Evolutionary conservation across 139 green algal species (phyloP).

Genomic region (Pseudopediastrum boryanum): DNA sequence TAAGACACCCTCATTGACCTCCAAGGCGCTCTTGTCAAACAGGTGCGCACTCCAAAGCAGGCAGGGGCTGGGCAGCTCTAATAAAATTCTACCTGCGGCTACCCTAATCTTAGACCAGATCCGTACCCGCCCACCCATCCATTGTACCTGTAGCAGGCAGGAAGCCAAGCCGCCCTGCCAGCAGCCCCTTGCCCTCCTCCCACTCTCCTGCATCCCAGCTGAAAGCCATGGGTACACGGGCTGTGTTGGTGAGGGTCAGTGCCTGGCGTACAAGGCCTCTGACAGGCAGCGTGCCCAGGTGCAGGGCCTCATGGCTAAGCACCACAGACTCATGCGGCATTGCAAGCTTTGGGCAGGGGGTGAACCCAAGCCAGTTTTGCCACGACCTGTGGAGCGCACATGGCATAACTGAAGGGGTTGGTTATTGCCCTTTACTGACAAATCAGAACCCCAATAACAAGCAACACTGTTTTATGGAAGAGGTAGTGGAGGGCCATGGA

Average conservation of each 20-base stretch:
- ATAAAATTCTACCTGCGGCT: too few relatives aligned
- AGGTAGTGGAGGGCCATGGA: too few relatives aligned
- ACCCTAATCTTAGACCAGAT: too few relatives aligned
- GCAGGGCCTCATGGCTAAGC: constrained; percentile 16
- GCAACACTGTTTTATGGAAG: too few relatives aligned
- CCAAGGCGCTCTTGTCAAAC: too few relatives aligned
- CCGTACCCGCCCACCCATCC: too few relatives aligned
- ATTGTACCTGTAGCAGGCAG: constrained; percentile 6
- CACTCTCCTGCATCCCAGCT: constrained; percentile 17
- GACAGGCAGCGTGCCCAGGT: constrained; percentile 20
- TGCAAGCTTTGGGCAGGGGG: not conserved
- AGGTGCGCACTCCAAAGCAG: too few relatives aligned
- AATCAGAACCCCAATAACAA: too few relatives aligned
- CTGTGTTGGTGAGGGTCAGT: constrained; percentile 11
- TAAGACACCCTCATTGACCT: too few relatives aligned
- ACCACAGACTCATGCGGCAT: not conserved
- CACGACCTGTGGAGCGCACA: not conserved
- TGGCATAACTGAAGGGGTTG: too few relatives aligned
- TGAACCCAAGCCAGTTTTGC: constrained; percentile 43
- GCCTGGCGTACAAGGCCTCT: not conserved
- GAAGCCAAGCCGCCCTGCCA: constrained; percentile 5
- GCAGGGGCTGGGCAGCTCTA: too few relatives aligned
- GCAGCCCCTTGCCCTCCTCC: not conserved
- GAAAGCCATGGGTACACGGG: constrained; percentile 10
- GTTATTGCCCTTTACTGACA: too few relatives aligned